Conservation (phyloP, 2,329 filamentous ascomycete species). For the Aspergillus aculeatinus region DNA sequence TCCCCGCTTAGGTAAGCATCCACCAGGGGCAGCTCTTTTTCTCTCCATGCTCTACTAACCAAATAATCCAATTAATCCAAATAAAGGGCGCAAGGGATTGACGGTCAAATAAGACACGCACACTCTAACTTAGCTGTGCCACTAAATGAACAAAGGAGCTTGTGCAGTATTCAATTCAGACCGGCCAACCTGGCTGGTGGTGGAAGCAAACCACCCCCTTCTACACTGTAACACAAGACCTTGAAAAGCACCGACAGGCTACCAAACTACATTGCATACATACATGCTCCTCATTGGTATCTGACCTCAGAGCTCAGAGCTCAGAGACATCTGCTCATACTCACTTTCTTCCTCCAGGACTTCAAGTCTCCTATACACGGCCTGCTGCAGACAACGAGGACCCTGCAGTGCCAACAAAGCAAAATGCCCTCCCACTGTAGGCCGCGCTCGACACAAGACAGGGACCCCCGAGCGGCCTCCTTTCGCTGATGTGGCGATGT, state of each 20-base stretch:
- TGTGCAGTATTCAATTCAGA: background rate
- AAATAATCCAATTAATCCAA: no score
- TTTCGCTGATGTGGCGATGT: constrained; percentile 35
- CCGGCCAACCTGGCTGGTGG: background rate
- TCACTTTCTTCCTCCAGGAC: background rate
- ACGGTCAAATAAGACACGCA: background rate
- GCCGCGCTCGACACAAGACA: constrained; percentile 40
- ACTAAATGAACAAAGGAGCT: background rate
- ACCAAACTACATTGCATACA: background rate
- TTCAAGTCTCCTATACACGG: constrained; percentile 13
- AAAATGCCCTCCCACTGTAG: constrained; percentile 47
- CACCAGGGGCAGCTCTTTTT: no score
- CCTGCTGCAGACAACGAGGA: constrained; percentile 22
- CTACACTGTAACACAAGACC: background rate
- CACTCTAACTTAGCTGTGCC: background rate
- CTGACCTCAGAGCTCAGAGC: constrained; percentile 16
- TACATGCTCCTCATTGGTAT: background rate
- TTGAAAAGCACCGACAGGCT: background rate
- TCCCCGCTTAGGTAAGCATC: constrained; percentile 20
- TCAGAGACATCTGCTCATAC: constrained; percentile 1
- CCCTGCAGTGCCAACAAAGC: constrained; percentile 42
- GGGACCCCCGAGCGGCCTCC: constrained; percentile 33
- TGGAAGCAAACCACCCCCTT: background rate
- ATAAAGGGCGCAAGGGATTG: constrained; percentile 6
- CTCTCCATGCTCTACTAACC: no score